phyloP scores from a whole-genome alignment of 1,284 basidiomycete species.

The Sporisorium graminicola region DNA sequence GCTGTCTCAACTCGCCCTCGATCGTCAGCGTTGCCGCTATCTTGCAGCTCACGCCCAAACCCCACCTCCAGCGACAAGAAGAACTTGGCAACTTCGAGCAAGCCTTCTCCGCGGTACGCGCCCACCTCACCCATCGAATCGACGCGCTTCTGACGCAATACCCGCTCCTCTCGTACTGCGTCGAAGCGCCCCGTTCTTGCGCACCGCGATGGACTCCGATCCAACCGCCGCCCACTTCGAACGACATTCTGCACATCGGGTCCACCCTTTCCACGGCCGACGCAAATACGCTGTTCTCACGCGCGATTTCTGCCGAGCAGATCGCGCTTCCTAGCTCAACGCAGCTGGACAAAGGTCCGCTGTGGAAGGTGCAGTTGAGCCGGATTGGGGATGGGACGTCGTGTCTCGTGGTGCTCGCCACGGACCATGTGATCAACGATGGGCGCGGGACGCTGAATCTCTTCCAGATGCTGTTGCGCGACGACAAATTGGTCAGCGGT shows the following conservation, averaged over 20 bases:
- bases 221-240: slow-evolving; percentile 7
- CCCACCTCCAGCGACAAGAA: no score
- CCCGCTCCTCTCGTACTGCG: slow-evolving; percentile 24
- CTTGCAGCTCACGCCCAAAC: slow-evolving; percentile 10
- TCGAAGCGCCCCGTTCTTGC: slow-evolving; percentile 11
- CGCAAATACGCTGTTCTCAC: neutral
- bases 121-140: slow-evolving; percentile 14
- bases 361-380: slow-evolving; percentile 23
- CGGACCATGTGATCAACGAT: slow-evolving; percentile 42
- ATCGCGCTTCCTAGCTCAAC: neutral
- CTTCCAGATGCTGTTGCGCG: slow-evolving; percentile 16
- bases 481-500: neutral
- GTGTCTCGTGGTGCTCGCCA: slow-evolving; percentile 19
- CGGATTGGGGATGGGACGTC: neutral
- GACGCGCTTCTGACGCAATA: slow-evolving; percentile 6
- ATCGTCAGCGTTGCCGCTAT: slow-evolving; percentile 25
- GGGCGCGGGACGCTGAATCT: slow-evolving; percentile 35
- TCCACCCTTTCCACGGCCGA: neutral
- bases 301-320: slow-evolving; percentile 5
- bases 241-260: slow-evolving; percentile 18
- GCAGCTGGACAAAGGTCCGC: slow-evolving; percentile 7
- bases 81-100: neutral
- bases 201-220: slow-evolving; percentile 17
- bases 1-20: slow-evolving; percentile 23
- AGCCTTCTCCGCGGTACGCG: slow-evolving; percentile 2